Evolutionary conservation across 352 stramenopile genomes (phyloP).

Genomic region (Phytopythium ostracodes): DNA sequence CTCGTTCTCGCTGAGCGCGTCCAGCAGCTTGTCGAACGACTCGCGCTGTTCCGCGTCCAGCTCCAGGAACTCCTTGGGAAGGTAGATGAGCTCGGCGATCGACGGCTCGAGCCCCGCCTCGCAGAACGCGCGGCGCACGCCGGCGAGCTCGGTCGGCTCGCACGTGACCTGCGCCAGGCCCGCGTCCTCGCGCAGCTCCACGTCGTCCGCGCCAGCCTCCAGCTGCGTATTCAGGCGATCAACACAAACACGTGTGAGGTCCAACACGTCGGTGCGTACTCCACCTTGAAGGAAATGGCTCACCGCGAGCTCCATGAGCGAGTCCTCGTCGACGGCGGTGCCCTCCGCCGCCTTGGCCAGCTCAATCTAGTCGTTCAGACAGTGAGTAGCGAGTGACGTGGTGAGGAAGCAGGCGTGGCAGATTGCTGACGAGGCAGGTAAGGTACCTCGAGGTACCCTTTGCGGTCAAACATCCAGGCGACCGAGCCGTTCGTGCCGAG

Average conservation of each 20-base stretch:
- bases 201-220: slow-evolving; percentile 64
- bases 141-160: slow-evolving; percentile 55
- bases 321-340: slow-evolving; percentile 52
- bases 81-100: slow-evolving; percentile 78
- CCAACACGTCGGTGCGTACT: background rate
- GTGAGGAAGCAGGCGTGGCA: background rate
- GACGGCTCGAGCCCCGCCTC: slow-evolving; percentile 53
- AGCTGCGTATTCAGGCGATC: slow-evolving; percentile 25
- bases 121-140: slow-evolving; percentile 53
- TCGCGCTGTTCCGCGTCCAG: slow-evolving; percentile 43
- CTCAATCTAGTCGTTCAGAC: slow-evolving; percentile 28
- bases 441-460: slow-evolving; percentile 75
- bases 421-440: too few species aligned
- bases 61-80: slow-evolving; percentile 75
- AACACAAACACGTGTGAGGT: background rate
- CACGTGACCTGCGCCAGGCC: slow-evolving; percentile 68
- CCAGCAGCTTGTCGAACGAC: slow-evolving; percentile 73
- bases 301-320: slow-evolving; percentile 72
- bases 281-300: background rate
- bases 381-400: background rate
- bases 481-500: slow-evolving; percentile 77
- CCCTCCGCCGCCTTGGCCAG: slow-evolving; percentile 20
- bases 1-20: slow-evolving; percentile 73
- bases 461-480: slow-evolving; percentile 83
- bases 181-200: slow-evolving; percentile 47